Evolutionary conservation across 495 filamentous ascomycete genomes (phyloP), one percentile per base, ranked within the genome.

Genomic region (Podospora bellae-mahoneyi): DNA sequence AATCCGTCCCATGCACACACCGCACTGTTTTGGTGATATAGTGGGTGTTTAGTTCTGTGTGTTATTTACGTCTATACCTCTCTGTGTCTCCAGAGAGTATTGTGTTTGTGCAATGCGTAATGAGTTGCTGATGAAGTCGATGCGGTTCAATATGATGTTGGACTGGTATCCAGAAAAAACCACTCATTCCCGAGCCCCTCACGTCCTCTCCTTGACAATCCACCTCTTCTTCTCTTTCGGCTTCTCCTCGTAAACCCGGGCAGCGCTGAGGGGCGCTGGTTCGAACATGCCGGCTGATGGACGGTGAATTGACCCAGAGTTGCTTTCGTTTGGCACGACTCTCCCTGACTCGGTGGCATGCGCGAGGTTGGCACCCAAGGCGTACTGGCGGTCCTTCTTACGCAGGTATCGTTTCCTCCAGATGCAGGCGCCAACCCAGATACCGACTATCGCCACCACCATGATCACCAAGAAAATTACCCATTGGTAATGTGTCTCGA

Each of bases 381-480:
- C 84, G 70, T 82, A 82, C 69, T 80, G 74, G 13, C 81, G 76
- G 71, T 86, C 84, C 72, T 79, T 83, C 72, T 81, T 85, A 66
- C 75, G 78, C 53, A 85, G 74, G 71, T 87, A 86, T 53, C 81
- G 77, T 64, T 79, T 77, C 57, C 84, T 78, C 78, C 84, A 83
- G 68, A 85, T 71, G 71, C 82, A 84, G 55, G 85, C 85, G 26
- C 80, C 83, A 9, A 83, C 72, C 85, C 85, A 87, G 65, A 83
- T 83, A 57, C 78, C 84, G 23, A 77, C 72, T 32, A 87, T 82
- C 61, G 76, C 82, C 30, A 87, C 78, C 16, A 85, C 77, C 58
- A 87, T 75, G 64, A 86, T 74, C 62, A 86, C 79, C 34, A 86
- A 76, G 75, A 86, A 84, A 64, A 86, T 80, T n/a, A 87, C 82